Evolutionary conservation across 495 filamentous ascomycete species (phyloP).

Genomic region (Diplogelasinospora grovesii): DNA sequence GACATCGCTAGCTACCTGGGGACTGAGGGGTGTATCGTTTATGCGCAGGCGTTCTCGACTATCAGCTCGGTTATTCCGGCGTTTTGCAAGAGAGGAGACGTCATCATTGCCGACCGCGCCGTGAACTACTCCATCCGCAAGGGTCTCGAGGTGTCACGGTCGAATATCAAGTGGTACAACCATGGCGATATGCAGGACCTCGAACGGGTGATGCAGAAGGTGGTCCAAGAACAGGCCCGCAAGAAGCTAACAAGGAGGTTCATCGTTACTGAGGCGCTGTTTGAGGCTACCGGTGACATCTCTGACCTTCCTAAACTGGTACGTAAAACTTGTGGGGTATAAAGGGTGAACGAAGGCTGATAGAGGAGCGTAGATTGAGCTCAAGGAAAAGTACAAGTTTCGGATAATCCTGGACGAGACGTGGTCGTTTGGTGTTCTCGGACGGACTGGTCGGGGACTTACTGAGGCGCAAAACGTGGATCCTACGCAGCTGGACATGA

Average conservation of each 20-base stretch:
- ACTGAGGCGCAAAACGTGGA: constrained; percentile 97
- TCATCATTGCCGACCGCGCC: constrained; percentile 95
- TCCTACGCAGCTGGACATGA: constrained; percentile 85
- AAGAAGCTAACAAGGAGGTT: constrained; percentile 90
- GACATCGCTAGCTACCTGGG: constrained; percentile 89
- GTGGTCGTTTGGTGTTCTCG: constrained; percentile 91
- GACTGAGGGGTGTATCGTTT: constrained; percentile 81
- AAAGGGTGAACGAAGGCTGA: constrained; percentile 31
- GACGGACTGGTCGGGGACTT: constrained; percentile 80
- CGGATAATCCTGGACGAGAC: constrained; percentile 95
- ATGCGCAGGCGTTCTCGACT: constrained; percentile 91
- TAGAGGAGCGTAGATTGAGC: constrained; percentile 53
- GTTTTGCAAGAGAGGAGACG: constrained; percentile 94
- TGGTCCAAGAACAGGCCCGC: constrained; percentile 77
- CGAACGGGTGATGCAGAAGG: constrained; percentile 74
- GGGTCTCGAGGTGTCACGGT: constrained; percentile 87
- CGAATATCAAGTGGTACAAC: constrained; percentile 86
- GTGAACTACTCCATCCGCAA: constrained; percentile 92
- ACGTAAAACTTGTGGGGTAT: constrained; percentile 29
- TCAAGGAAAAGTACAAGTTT: constrained; percentile 94
- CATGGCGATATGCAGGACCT: constrained; percentile 95
- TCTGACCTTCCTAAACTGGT: constrained; percentile 79
- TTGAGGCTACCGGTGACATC: constrained; percentile 85
- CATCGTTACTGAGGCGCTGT: constrained; percentile 92
- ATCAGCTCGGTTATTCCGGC: constrained; percentile 91